Base-by-base conservation (phyloP, 2,329 filamentous ascomycete species). In the Botrytis paeoniae region DNA sequence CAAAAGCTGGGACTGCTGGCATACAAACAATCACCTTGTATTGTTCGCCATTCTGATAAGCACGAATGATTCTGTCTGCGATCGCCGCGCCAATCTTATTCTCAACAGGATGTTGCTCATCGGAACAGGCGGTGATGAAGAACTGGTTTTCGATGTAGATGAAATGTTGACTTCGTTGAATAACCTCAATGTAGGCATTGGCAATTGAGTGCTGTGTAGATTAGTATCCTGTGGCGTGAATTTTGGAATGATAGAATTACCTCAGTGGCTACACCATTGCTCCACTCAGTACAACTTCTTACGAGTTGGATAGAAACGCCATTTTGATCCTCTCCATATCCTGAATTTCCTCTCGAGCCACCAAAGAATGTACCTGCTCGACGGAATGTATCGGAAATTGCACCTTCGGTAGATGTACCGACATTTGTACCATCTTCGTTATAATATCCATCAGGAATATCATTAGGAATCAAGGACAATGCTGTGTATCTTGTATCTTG, bases 101-200 rank as follows among this genome's bases (percentile, higher is more conserved):
- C 78, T 86, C 87, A 63, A 97, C 89, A 0, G 93, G 92, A 75
- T 86, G 86, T 80, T 94, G 92, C 73, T 89, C 83, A 71, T 92
- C 86, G 65, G 85, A 86, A 1, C 92, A 95, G 4, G 93, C 92
- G 0, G 93, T 96, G 82, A 96, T 96, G 85, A 96, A 96, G 84
- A 96, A 96, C 85, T 93, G 78, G 78, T 95, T 94, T 81, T 95
- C 92, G 51, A 95, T 94, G 81, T 94, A 95, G 73, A 95, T 83
- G 79, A 92, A 94, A 80, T 94, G 89, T 79, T 89, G 84, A 29
- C 91, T 91, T 66, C 89, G 89, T 54, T 83, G 85, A 77, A 94
- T 94, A 41, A 89, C 86, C 61, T 92, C 86, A 48, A 92, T 89
- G 79, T 97, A 97, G 1, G 94, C 94, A 80, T 95, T 95, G 75